phyloP scores from a whole-genome alignment of 768 basidiomycete species.

The Kwoniella heveanensis region DNA sequence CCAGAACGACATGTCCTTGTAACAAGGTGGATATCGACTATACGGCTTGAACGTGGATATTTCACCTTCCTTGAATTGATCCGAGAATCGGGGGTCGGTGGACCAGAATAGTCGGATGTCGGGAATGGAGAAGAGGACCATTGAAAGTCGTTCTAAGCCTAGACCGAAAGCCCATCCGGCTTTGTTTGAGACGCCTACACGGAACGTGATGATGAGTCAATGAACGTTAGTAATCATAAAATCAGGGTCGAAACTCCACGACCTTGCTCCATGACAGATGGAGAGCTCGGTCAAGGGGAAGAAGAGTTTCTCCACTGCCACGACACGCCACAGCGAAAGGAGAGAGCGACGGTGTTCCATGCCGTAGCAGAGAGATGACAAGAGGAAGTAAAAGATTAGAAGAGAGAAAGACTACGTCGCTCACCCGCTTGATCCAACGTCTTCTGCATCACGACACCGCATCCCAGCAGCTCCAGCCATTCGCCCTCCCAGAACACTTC shows the following conservation, averaged over 20 bases:
- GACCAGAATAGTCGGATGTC: slow-evolving; percentile 99
- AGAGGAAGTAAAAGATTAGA: not conserved
- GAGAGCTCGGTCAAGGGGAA: too few relatives aligned
- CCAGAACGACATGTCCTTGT: slow-evolving; percentile 98
- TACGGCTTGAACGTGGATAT: slow-evolving; percentile 86
- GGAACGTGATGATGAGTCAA: too few relatives aligned
- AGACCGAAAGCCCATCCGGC: slow-evolving; percentile 95
- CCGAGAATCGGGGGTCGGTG: slow-evolving; percentile 76
- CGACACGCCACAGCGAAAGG: too few relatives aligned
- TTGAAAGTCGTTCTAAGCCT: slow-evolving; percentile 93
- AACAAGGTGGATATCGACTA: slow-evolving; percentile 87
- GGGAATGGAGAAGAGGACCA: slow-evolving; percentile 94
- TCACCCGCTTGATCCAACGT: slow-evolving; percentile 83
- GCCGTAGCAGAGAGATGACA: too few relatives aligned
- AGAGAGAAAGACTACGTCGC: slow-evolving; percentile 50
- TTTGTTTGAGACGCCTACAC: slow-evolving; percentile 70
- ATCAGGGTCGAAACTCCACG: too few relatives aligned
- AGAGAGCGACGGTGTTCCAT: too few relatives aligned
- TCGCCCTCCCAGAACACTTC: slow-evolving; percentile 94
- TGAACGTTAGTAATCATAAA: too few relatives aligned
- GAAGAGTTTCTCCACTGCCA: too few relatives aligned
- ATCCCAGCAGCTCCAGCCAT: slow-evolving; percentile 96
- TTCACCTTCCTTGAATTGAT: slow-evolving; percentile 73
- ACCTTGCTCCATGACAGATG: too few relatives aligned
- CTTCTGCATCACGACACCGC: slow-evolving; percentile 84